Percentiles rank a stretch among this genome's conserved stretches.
These are phyloP conservation scores for Cucurbita moschata DNA, from an alignment of 306 rosid genomes.

Conservation along the genomic window DNA sequence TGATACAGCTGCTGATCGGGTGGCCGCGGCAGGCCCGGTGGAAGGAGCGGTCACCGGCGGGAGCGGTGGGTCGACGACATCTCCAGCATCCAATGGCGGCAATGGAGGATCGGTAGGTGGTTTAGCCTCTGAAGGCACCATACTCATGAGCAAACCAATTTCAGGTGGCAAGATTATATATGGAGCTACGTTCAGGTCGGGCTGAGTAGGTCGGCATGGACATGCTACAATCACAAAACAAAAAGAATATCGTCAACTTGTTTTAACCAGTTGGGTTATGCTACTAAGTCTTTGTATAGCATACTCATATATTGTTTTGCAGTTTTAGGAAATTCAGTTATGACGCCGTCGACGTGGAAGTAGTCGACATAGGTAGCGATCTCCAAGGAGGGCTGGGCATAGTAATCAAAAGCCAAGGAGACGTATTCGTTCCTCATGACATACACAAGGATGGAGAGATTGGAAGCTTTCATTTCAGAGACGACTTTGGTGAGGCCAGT, in stretches of 20 bases:
- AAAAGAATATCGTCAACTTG: not conserved
- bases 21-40: not conserved
- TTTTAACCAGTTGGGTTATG: not conserved
- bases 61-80: constrained; percentile 69
- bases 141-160: constrained; percentile 24
- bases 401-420: constrained; percentile 50
- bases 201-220: constrained; percentile 35
- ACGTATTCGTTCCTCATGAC: constrained; percentile 50
- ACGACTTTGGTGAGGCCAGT: constrained; percentile 25
- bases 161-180: constrained; percentile 29
- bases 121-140: constrained; percentile 4
- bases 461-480: constrained; percentile 39
- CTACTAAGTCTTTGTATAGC: not conserved
- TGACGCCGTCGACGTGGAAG: constrained; percentile 41
- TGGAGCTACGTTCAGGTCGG: not conserved
- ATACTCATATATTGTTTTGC: constrained; percentile 54
- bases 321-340: constrained; percentile 67
- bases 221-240: constrained; percentile 25
- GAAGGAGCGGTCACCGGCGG: constrained; percentile 27
- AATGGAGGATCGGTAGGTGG: constrained; percentile 36
- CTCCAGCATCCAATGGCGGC: constrained; percentile 25
- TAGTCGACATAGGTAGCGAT: constrained; percentile 36
- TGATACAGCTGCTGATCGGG: constrained; percentile 16
- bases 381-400: constrained; percentile 52
- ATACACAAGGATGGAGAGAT: constrained; percentile 36